Base-by-base conservation (phyloP, 148 eudicot genomes). In the Beta vulgaris region DNA sequence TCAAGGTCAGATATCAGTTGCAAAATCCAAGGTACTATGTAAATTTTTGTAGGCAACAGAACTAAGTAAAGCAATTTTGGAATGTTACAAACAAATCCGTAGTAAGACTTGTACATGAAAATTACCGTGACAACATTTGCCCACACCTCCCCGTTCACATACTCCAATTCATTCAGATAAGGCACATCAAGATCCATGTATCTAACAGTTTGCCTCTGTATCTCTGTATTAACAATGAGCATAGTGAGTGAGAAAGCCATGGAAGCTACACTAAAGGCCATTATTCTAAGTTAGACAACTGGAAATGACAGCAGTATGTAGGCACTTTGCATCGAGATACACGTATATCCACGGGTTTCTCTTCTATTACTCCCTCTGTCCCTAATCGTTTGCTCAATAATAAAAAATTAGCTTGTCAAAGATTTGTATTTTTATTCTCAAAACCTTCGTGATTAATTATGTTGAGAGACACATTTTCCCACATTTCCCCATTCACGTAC, bases 391-490 rank as follows among this genome's bases (percentile, higher is more conserved):
- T n/a, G n/a, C n/a, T n/a, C n/a, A n/a, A n/a, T n/a, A n/a, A n/a
- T n/a, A n/a, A n/a, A n/a, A n/a, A n/a, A n/a, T n/a, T n/a, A n/a
- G n/a, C n/a, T n/a, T n/a, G n/a, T n/a, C n/a, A n/a, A n/a, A n/a
- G n/a, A n/a, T n/a, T n/a, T n/a, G n/a, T n/a, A n/a, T n/a, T n/a
- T n/a, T n/a, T n/a, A n/a, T n/a, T n/a, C n/a, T n/a, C n/a, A n/a
- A n/a, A n/a, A n/a, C n/a, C n/a, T n/a, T n/a, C n/a, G n/a, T n/a
- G n/a, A n/a, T n/a, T n/a, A n/a, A n/a, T n/a, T n/a, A n/a, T n/a
- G n/a, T n/a, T n/a, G n/a, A n/a, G n/a, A n/a, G n/a, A n/a, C n/a
- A 95, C 84, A 85, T 95, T 95, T 69, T 97, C 96, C 99, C 97
- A 95, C 68, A 95, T 85, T 95, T 95, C 99, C 54, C 88, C 91